phyloP scores from a whole-genome alignment of 805 yeast genomes.

The Kregervanrija delftensis region DNA sequence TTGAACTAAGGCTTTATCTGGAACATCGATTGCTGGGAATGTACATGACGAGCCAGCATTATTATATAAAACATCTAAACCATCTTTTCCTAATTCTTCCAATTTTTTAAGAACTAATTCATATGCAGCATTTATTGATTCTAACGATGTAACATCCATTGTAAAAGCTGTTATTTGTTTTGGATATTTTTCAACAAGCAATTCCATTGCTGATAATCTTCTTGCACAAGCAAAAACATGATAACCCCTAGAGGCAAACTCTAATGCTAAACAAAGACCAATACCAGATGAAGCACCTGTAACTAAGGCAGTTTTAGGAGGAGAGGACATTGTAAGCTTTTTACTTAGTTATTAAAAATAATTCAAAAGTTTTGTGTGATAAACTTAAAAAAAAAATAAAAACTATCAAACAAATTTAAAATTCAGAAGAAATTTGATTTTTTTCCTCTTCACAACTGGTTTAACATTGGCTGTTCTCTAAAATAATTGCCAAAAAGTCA shows the following conservation, averaged over 20 bases:
- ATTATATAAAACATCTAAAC: slow-evolving; percentile 56
- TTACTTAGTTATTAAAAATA: background rate
- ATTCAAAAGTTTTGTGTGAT: too few species aligned
- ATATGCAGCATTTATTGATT: slow-evolving; percentile 40
- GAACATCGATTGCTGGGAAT: slow-evolving; percentile 60
- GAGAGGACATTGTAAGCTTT: background rate
- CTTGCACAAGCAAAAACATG: slow-evolving; percentile 72
- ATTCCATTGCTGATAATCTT: slow-evolving; percentile 53
- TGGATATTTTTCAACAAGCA: slow-evolving; percentile 32
- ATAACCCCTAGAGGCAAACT: slow-evolving; percentile 37
- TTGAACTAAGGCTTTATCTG: slow-evolving; percentile 38
- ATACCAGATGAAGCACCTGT: slow-evolving; percentile 60
- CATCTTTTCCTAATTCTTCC: slow-evolving; percentile 15
- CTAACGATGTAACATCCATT: slow-evolving; percentile 52
- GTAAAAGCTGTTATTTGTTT: slow-evolving; percentile 37
- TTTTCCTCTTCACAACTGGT: too few species aligned
- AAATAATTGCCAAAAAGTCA: too few species aligned
- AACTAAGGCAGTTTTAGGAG: slow-evolving; percentile 35
- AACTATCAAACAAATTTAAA: too few species aligned
- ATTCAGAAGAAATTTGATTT: too few species aligned
- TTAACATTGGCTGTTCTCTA: too few species aligned
- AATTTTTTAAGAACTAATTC: slow-evolving; percentile 28
- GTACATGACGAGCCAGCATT: slow-evolving; percentile 62
- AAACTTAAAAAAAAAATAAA: too few species aligned
- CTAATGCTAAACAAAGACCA: slow-evolving; percentile 41